Conservation (phyloP, 371 early-diverging fungal species). For the Parasitella parasitica region DNA sequence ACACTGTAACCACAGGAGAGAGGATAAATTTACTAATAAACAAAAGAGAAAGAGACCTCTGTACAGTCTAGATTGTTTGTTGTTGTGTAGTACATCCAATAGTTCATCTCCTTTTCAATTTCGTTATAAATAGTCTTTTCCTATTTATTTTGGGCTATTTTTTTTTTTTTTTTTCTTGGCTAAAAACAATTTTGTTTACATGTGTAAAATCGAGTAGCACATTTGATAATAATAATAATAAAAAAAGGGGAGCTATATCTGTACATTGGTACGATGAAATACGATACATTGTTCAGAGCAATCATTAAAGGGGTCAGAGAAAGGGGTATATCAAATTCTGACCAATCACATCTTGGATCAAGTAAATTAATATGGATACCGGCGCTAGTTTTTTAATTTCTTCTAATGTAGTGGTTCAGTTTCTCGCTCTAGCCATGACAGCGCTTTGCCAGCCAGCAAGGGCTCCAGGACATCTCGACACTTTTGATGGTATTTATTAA, state of each 20-base stretch:
- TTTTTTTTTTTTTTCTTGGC: neutral
- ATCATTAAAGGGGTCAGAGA: neutral
- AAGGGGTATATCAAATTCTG: neutral
- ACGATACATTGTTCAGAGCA: neutral
- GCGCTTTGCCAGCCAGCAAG: slow-evolving; percentile 61
- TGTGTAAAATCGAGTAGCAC: neutral
- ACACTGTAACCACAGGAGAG: neutral
- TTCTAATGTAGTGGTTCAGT: slow-evolving; percentile 33
- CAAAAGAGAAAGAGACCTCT: neutral
- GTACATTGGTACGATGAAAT: neutral
- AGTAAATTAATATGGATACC: neutral
- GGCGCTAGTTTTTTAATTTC: neutral
- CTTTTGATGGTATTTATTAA: slow-evolving; percentile 81
- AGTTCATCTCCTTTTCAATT: neutral
- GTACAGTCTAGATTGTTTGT: neutral
- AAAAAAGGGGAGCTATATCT: neutral
- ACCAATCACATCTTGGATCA: neutral
- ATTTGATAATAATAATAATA: neutral
- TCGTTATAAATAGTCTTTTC: neutral
- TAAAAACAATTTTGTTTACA: too few relatives aligned
- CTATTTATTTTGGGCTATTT: neutral
- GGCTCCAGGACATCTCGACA: slow-evolving; percentile 77
- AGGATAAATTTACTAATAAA: neutral
- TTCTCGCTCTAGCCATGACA: slow-evolving; percentile 77
- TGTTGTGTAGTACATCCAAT: neutral